These are phyloP conservation scores for Nymphaea colorata DNA, from an alignment of 164 flowering plant genomes.

Conservation along the genomic window DNA sequence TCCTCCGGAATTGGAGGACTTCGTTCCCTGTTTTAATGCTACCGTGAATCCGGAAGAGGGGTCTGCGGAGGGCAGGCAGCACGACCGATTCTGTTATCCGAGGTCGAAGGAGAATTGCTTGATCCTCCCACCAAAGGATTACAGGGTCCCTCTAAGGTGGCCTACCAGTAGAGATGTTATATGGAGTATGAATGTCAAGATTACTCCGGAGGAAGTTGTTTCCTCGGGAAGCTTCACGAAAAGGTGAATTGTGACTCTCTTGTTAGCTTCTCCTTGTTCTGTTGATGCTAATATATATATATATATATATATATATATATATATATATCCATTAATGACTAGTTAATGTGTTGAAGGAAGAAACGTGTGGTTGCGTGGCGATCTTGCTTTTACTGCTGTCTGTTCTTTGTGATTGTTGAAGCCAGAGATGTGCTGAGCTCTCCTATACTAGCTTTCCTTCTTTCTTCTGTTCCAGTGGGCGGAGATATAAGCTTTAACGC, in stretches of 20 bases:
- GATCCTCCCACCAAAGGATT: constrained; percentile 66
- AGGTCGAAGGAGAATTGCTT: constrained; percentile 45
- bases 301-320: too few relatives aligned
- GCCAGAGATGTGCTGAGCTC: too few relatives aligned
- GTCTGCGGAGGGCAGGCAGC: constrained; percentile 28
- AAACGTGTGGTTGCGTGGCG: too few relatives aligned
- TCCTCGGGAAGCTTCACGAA: constrained; percentile 96
- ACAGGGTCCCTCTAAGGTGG: constrained; percentile 88
- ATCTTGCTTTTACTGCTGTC: too few relatives aligned
- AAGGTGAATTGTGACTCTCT: constrained; percentile 33
- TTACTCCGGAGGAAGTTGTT: constrained; percentile 91
- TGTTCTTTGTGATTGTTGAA: too few relatives aligned
- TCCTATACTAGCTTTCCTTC: too few relatives aligned
- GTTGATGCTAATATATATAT: too few relatives aligned
- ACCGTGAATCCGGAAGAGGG: constrained; percentile 44
- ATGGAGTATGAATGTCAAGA: constrained; percentile 84
- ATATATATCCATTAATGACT: too few relatives aligned
- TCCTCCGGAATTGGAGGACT: constrained; percentile 48
- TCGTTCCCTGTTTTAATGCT: constrained; percentile 79
- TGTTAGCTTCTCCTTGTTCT: too few relatives aligned
- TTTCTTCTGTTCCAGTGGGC: too few relatives aligned
- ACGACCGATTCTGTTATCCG: constrained; percentile 47
- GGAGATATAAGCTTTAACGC: too few relatives aligned
- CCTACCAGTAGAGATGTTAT: constrained; percentile 91
- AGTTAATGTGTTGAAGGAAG: too few relatives aligned